Evolutionary conservation across 495 filamentous ascomycete genomes (phyloP).

Genomic region (Neurospora sp.): DNA sequence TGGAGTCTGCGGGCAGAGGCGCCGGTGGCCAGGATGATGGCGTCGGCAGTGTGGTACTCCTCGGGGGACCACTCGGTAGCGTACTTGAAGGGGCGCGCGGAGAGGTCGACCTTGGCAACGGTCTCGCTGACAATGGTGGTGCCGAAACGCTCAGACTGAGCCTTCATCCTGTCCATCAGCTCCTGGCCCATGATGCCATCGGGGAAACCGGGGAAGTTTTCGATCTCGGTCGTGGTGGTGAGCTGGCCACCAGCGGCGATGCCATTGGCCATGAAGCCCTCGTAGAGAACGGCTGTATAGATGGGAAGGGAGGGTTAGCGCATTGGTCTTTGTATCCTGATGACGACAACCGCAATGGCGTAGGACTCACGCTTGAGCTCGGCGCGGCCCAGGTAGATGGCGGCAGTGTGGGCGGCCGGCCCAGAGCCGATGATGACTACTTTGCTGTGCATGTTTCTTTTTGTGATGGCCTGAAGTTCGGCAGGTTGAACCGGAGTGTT

Average conservation of each 20-base stretch:
- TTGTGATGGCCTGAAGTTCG: conserved; percentile 34
- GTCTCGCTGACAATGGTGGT: conserved; percentile 89
- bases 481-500: conserved; percentile 48
- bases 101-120: conserved; percentile 78
- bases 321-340: background rate
- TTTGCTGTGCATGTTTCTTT: conserved; percentile 66
- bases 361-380: conserved; percentile 57
- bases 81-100: conserved; percentile 79
- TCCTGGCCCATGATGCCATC: conserved; percentile 72
- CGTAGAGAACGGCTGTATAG: conserved; percentile 69
- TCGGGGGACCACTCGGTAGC: conserved; percentile 76
- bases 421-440: conserved; percentile 87
- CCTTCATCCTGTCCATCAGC: conserved; percentile 93
- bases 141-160: conserved; percentile 82
- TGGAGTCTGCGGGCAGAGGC: conserved; percentile 77
- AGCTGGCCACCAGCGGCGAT: conserved; percentile 93
- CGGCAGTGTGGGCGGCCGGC: conserved; percentile 93
- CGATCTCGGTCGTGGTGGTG: conserved; percentile 94
- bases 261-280: conserved; percentile 95
- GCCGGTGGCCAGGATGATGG: conserved; percentile 90
- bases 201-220: conserved; percentile 95
- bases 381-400: conserved; percentile 88
- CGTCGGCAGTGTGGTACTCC: conserved; percentile 70
- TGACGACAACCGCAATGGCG: background rate
- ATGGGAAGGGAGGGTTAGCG: background rate